Percentiles rank a stretch among this genome's conserved stretches.
phyloP scores from a whole-genome alignment of 148 eudicot species.

The Mesembryanthemum crystallinum region DNA sequence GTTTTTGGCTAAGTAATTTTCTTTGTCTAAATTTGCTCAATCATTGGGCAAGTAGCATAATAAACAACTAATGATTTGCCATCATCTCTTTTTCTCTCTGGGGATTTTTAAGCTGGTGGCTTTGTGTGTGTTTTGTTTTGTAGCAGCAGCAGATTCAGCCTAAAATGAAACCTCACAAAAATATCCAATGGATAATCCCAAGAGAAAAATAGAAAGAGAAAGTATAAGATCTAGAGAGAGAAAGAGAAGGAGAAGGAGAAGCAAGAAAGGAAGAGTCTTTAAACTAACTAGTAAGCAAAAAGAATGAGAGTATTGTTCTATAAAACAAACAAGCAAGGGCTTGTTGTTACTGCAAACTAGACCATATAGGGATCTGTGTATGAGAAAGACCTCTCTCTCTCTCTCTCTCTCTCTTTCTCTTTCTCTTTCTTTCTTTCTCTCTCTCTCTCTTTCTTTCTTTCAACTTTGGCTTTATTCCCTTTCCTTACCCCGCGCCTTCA shows the following conservation, averaged over 20 bases:
- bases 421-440: constrained; percentile 12
- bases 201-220: constrained; percentile 19
- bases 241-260: neutral
- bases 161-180: constrained; percentile 15
- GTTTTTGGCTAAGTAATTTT: neutral
- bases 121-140: constrained; percentile 34
- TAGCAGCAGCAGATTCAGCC: constrained; percentile 32
- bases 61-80: constrained; percentile 19
- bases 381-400: constrained; percentile 56
- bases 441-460: constrained; percentile 30
- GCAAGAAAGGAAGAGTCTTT: neutral
- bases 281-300: constrained; percentile 22
- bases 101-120: neutral
- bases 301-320: constrained; percentile 21
- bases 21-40: constrained; percentile 7
- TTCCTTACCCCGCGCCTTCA: too few relatives aligned
- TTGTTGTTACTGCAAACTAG: constrained; percentile 6
- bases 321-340: constrained; percentile 3
- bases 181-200: constrained; percentile 39
- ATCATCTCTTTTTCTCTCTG: neutral
- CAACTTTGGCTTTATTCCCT: constrained; percentile 31
- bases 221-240: neutral
- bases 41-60: constrained; percentile 24
- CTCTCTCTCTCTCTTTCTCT: constrained; percentile 23
- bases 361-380: constrained; percentile 72